Evolutionary conservation across 2,329 filamentous ascomycete genomes (phyloP), one percentile per base, ranked within the genome.

Genomic region (Pseudogymnoascus sp.): DNA sequence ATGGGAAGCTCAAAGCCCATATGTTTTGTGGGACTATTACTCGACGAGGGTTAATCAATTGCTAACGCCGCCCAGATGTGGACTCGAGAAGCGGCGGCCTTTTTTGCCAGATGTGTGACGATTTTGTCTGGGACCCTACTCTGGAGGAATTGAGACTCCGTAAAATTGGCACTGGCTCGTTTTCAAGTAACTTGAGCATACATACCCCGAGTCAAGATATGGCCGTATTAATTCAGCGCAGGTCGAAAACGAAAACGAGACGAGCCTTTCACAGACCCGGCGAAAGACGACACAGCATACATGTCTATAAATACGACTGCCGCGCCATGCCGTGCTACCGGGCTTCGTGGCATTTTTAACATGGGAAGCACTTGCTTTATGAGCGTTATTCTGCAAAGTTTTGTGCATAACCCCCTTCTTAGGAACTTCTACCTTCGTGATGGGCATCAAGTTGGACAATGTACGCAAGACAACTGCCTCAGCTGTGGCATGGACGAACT

Each of bases 281-380:
- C 82, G 28, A 86, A 86, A 68, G 89, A 93, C 64, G 89, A 93
- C 66, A 86, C 91, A 63, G 82, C 85, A 63, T 92, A 90, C 69
- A 88, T 96, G 67, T 83, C 86, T 42, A 82, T 82, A 65, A 96
- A 97, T 72, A 93, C 92, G 11, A 88, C 84, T 28, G 84, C 87
- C 63, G 88, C 90, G 5, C 89, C 91, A 11, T 97, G 93, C 73
- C 87, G 90, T 63, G 92, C 91, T 16, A 92, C 89, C 68, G 93
- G 95, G 8, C 84, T 97, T 40, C 87, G 95, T 37, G 93, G 93
- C 34, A 88, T 99, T 65, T 97, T 96, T 76, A 99, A 97, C 72
- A 93, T 96, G 74, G 95, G 93, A n/a, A 92, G 96, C 64, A 97
- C 95, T 9, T 99, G 93, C 78, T 99, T 97, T 76, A 93, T 97